Evolutionary conservation across 495 filamentous ascomycete species (phyloP).

Genomic region (Talaromyces proteolyticus): DNA sequence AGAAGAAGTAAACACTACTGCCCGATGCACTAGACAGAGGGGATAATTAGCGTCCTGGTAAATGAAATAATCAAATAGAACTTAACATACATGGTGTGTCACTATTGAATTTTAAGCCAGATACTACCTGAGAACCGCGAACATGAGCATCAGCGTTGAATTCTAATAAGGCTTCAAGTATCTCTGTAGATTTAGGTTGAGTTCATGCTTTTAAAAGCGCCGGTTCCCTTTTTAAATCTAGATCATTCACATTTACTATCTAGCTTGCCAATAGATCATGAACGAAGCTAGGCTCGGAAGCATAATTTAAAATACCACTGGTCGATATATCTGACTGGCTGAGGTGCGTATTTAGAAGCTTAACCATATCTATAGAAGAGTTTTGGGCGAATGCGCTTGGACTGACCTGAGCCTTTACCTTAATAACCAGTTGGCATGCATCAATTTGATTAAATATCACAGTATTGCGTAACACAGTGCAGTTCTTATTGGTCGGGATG

Average conservation of each 20-base stretch:
- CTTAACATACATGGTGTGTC: constrained; percentile 1
- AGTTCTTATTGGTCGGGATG: neutral
- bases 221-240: neutral
- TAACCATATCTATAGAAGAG: constrained; percentile 1
- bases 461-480: constrained; percentile 2
- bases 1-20: neutral
- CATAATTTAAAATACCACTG: constrained; percentile 2
- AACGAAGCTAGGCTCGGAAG: neutral
- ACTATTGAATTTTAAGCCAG: neutral
- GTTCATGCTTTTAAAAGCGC: constrained; percentile 1
- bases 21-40: constrained; percentile 2
- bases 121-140: neutral
- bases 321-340: constrained; percentile 6
- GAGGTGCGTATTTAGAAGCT: constrained; percentile 3
- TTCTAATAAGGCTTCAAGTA: neutral
- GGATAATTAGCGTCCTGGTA: neutral
- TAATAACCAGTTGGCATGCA: constrained; percentile 5
- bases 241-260: constrained; percentile 4
- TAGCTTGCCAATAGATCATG: constrained; percentile 2
- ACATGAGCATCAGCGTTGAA: constrained; percentile 2
- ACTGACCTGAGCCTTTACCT: neutral
- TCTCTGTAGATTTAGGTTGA: neutral
- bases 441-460: neutral
- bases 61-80: neutral
- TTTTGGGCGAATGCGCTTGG: neutral